Conservation (phyloP, 2,329 filamentous ascomycete genomes). For the Epichloe festucae region DNA sequence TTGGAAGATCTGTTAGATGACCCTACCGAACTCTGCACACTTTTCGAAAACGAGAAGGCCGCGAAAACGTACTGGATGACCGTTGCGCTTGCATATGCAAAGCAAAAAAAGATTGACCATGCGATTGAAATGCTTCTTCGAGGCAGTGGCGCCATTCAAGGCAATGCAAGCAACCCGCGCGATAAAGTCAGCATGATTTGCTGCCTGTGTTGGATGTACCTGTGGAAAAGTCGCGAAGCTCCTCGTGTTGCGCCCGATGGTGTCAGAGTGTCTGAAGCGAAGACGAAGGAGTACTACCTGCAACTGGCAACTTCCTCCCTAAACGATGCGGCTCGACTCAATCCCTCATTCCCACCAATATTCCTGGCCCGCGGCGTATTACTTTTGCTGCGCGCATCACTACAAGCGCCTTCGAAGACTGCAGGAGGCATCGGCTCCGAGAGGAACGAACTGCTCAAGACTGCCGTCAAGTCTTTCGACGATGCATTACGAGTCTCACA, state of each 20-base stretch:
- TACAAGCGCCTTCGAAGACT: conserved; percentile 62
- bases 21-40: conserved; percentile 83
- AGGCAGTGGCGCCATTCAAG: conserved; percentile 58
- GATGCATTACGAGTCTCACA: conserved; percentile 78
- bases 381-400: conserved; percentile 73
- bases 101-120: conserved; percentile 88
- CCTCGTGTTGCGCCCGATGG: conserved; percentile 50
- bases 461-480: conserved; percentile 86
- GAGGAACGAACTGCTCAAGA: conserved; percentile 64
- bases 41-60: conserved; percentile 88
- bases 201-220: conserved; percentile 80
- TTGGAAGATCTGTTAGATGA: conserved; percentile 86
- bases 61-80: conserved; percentile 94
- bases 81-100: conserved; percentile 92
- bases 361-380: conserved; percentile 86
- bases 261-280: conserved; percentile 53
- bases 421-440: conserved; percentile 58
- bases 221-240: conserved; percentile 79
- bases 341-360: conserved; percentile 80
- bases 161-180: conserved; percentile 56
- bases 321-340: conserved; percentile 91
- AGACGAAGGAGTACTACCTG: conserved; percentile 88
- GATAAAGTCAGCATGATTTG: conserved; percentile 78
- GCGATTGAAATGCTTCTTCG: conserved; percentile 61
- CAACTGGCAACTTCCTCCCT: conserved; percentile 80